Conservation (phyloP, 2,329 filamentous ascomycete species). For the Pestalotiopsis sp. region DNA sequence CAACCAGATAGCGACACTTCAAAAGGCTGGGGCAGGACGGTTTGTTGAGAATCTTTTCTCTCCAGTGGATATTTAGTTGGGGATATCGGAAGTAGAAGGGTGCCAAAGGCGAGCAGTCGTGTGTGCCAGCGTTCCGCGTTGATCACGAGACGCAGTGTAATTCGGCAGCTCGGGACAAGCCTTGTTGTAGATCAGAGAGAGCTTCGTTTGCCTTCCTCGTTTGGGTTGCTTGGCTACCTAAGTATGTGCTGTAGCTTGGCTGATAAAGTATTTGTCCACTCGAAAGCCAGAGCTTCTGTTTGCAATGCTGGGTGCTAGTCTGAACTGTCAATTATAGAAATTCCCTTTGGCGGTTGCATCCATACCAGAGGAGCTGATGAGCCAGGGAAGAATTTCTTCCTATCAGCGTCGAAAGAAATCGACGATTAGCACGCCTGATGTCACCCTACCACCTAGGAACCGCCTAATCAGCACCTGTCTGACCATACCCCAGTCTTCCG, state of each 20-base stretch:
- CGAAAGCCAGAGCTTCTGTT: background rate
- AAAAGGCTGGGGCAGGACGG: constrained; percentile 1
- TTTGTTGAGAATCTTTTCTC: background rate
- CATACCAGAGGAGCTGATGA: background rate
- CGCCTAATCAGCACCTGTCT: background rate
- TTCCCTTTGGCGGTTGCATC: too few relatives aligned
- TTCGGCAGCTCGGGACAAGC: background rate
- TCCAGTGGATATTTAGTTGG: constrained; percentile 1
- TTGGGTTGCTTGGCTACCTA: background rate
- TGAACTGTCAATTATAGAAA: too few relatives aligned
- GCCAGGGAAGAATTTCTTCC: background rate
- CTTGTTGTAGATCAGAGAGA: background rate
- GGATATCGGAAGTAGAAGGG: background rate
- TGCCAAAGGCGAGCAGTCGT: background rate
- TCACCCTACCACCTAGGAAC: background rate
- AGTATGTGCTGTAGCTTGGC: background rate
- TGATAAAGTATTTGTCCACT: background rate
- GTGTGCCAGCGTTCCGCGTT: background rate
- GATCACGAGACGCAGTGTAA: background rate
- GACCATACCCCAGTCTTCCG: background rate
- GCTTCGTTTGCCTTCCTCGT: background rate
- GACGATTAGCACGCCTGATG: background rate
- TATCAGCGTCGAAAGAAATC: background rate
- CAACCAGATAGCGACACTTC: background rate
- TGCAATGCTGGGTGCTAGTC: background rate